These are phyloP conservation scores for Blastobotrys parvus DNA, from an alignment of 805 yeast genomes.

Conservation along the genomic window DNA sequence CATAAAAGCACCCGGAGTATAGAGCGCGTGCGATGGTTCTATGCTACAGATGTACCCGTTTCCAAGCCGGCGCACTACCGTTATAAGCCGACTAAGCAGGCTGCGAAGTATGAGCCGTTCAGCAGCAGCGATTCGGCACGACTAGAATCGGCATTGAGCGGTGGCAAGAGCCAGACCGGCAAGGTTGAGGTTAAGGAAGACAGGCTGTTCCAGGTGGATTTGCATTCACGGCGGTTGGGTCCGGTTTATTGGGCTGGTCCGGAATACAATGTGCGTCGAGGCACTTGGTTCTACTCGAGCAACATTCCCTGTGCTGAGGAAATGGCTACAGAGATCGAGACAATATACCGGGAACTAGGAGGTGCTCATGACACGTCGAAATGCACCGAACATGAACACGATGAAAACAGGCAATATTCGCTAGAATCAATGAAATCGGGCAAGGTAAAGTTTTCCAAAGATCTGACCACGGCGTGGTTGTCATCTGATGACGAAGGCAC, in stretches of 20 bases:
- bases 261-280: constrained; percentile 69
- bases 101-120: constrained; percentile 62
- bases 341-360: neutral
- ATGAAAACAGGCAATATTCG: neutral
- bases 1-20: neutral
- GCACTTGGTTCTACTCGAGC: constrained; percentile 62
- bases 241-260: constrained; percentile 93
- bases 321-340: neutral
- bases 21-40: constrained; percentile 49
- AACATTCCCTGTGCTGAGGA: neutral
- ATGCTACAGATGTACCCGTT: constrained; percentile 71
- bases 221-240: constrained; percentile 41
- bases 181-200: constrained; percentile 71
- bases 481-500: constrained; percentile 11
- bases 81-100: constrained; percentile 38
- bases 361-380: neutral
- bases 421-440: constrained; percentile 3
- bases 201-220: constrained; percentile 62
- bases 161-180: constrained; percentile 1
- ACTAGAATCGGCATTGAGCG: constrained; percentile 46
- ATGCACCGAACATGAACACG: neutral
- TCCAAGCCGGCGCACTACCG: constrained; percentile 55
- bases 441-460: constrained; percentile 3
- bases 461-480: constrained; percentile 19
- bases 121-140: constrained; percentile 51